Percentiles rank a stretch among this genome's conserved stretches.
These are phyloP conservation scores for Penicillium griseofulvum DNA, from an alignment of 2,329 filamentous ascomycete genomes.

Conservation along the genomic window DNA sequence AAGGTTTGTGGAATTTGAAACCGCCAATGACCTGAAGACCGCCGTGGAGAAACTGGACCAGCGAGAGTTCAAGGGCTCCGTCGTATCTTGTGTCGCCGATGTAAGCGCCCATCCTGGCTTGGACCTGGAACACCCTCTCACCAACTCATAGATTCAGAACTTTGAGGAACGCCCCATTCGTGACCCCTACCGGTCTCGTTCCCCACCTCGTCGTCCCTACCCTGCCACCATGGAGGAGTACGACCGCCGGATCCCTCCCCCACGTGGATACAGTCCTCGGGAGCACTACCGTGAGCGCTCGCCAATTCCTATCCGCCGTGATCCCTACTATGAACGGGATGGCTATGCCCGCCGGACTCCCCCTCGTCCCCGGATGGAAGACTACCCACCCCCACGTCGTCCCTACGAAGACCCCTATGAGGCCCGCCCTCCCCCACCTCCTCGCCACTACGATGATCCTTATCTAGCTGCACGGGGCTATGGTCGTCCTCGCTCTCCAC, in stretches of 20 bases:
- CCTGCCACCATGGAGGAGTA: conserved; percentile 70
- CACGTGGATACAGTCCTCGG: conserved; percentile 79
- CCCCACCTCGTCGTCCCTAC: conserved; percentile 62
- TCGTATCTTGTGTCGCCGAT: conserved; percentile 82
- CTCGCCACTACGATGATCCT: conserved; percentile 57
- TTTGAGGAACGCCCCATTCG: conserved; percentile 67
- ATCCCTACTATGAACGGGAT: conserved; percentile 78
- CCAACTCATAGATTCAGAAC: conserved; percentile 60
- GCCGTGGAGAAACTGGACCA: conserved; percentile 94
- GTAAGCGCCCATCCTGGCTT: conserved; percentile 54
- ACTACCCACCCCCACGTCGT: conserved; percentile 63
- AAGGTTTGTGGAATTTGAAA: conserved; percentile 98
- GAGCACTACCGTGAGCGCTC: conserved; percentile 86
- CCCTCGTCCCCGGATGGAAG: conserved; percentile 72
- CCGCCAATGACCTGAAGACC: conserved; percentile 78
- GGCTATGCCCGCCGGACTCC: conserved; percentile 75
- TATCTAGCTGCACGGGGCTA: conserved; percentile 58
- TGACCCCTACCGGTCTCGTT: conserved; percentile 76
- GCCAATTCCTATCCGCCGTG: conserved; percentile 65
- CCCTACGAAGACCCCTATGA: conserved; percentile 62
- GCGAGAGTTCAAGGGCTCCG: conserved; percentile 85
- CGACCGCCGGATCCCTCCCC: conserved; percentile 74
- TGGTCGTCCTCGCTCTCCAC: conserved; percentile 47
- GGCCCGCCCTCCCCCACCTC: conserved; percentile 51
- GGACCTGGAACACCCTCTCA: conserved; percentile 24